Conservation (phyloP, 129 eudicot species). For the Rutidosis leptorrhynchoides region DNA sequence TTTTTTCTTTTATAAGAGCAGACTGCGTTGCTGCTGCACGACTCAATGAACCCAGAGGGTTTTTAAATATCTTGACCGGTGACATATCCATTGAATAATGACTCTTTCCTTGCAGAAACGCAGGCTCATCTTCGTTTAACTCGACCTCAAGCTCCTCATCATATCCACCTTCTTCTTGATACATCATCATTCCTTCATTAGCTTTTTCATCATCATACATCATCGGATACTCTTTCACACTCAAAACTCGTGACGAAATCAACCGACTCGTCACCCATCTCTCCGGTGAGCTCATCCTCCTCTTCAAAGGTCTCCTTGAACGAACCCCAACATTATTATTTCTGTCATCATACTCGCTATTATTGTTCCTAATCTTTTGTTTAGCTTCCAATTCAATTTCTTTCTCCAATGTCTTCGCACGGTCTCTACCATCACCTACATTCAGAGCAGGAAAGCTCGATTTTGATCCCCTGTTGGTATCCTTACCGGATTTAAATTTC, state of each 20-base stretch:
- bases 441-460: slow-evolving; percentile 45
- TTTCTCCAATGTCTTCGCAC: slow-evolving; percentile 62
- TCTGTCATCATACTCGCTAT: slow-evolving; percentile 43
- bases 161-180: slow-evolving; percentile 87
- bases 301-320: slow-evolving; percentile 70
- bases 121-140: slow-evolving; percentile 82
- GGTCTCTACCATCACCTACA: slow-evolving; percentile 52
- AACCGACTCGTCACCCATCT: slow-evolving; percentile 85
- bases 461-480: slow-evolving; percentile 14
- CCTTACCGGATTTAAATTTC: slow-evolving; percentile 30
- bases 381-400: slow-evolving; percentile 63
- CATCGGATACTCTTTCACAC: slow-evolving; percentile 68
- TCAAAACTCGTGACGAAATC: slow-evolving; percentile 75
- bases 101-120: slow-evolving; percentile 76
- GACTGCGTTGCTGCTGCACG: slow-evolving; percentile 94
- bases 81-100: slow-evolving; percentile 80
- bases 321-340: slow-evolving; percentile 49
- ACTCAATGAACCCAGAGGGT: slow-evolving; percentile 89
- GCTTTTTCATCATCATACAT: slow-evolving; percentile 81
- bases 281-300: slow-evolving; percentile 92
- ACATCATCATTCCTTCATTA: slow-evolving; percentile 52
- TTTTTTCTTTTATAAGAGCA: slow-evolving; percentile 80
- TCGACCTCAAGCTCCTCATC: slow-evolving; percentile 88
- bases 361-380: slow-evolving; percentile 19
- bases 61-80: slow-evolving; percentile 80